Conservation (phyloP, 805 yeast species). For the Danielia oregonensis region DNA sequence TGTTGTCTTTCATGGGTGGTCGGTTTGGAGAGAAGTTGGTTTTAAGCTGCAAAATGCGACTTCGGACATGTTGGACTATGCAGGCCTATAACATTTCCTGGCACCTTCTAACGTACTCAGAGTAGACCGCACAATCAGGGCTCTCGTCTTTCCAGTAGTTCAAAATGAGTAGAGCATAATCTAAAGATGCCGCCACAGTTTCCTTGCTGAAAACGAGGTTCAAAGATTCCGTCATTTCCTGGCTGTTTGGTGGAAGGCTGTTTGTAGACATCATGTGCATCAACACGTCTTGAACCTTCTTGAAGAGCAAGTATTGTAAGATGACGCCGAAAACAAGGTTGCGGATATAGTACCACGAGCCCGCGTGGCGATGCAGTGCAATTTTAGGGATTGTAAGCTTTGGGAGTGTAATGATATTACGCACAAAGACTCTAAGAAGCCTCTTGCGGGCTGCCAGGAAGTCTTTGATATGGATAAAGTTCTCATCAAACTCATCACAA, state of each 20-base stretch:
- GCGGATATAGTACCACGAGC: constrained; percentile 37
- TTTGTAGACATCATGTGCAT: not conserved
- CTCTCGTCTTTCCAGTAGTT: constrained; percentile 36
- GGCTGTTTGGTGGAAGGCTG: not conserved
- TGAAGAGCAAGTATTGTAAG: constrained; percentile 26
- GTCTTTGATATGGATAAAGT: constrained; percentile 18
- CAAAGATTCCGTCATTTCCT: constrained; percentile 1
- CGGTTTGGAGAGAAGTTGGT: no score
- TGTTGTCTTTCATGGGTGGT: constrained; percentile 3
- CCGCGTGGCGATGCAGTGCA: constrained; percentile 37
- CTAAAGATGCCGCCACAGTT: constrained; percentile 12
- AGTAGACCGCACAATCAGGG: constrained; percentile 28
- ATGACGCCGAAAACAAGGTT: constrained; percentile 29
- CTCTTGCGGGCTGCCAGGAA: constrained; percentile 21
- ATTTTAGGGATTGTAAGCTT: constrained; percentile 33
- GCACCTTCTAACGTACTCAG: constrained; percentile 22
- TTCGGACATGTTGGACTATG: constrained; percentile 10
- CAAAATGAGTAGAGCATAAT: constrained; percentile 27
- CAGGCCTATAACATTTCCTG: constrained; percentile 13
- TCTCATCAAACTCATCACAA: constrained; percentile 7
- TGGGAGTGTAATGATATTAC: constrained; percentile 26
- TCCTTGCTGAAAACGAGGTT: constrained; percentile 4
- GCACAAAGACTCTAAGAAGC: constrained; percentile 25
- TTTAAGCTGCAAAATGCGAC: constrained; percentile 18
- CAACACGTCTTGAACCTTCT: constrained; percentile 24